A percentile compares a stretch with the other conserved stretches of the same genome.
Conservation (phyloP, 257 asterid species). For the Penstemon barbatus region DNA sequence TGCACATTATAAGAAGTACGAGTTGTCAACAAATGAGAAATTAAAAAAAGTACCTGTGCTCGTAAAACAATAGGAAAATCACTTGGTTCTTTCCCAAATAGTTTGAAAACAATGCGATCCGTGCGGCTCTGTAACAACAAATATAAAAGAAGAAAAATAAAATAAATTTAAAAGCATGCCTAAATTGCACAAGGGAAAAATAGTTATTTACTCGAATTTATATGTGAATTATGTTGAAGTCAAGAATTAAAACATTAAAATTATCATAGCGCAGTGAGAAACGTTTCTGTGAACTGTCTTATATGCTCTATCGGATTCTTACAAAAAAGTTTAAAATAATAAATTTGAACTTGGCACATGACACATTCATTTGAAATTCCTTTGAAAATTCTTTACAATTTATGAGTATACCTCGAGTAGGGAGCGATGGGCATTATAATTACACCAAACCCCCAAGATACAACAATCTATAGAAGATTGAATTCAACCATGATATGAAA, state of each 20-base stretch:
- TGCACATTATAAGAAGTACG: neutral
- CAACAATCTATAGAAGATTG: neutral
- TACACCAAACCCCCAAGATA: neutral
- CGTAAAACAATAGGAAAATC: conserved; percentile 70
- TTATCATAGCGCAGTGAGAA: neutral
- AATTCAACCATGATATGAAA: neutral
- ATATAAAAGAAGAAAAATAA: conserved; percentile 25
- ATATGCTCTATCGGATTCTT: too few species aligned
- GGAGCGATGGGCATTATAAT: conserved; percentile 10
- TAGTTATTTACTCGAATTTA: neutral
- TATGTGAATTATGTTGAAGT: neutral
- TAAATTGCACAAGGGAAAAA: conserved; percentile 10
- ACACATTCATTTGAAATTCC: too few species aligned
- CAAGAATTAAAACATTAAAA: neutral
- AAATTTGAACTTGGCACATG: neutral
- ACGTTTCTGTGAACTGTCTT: neutral
- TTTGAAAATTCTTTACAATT: neutral
- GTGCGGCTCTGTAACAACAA: conserved; percentile 62
- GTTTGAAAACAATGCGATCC: conserved; percentile 83
- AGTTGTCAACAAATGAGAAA: conserved; percentile 18
- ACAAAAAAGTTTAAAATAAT: neutral
- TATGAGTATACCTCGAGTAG: neutral
- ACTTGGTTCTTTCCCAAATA: conserved; percentile 79
- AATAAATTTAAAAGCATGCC: neutral
- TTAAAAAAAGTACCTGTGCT: conserved; percentile 53